Evolutionary conservation across 257 asterid genomes (phyloP).

Genomic region (Solanum sejunctum): DNA sequence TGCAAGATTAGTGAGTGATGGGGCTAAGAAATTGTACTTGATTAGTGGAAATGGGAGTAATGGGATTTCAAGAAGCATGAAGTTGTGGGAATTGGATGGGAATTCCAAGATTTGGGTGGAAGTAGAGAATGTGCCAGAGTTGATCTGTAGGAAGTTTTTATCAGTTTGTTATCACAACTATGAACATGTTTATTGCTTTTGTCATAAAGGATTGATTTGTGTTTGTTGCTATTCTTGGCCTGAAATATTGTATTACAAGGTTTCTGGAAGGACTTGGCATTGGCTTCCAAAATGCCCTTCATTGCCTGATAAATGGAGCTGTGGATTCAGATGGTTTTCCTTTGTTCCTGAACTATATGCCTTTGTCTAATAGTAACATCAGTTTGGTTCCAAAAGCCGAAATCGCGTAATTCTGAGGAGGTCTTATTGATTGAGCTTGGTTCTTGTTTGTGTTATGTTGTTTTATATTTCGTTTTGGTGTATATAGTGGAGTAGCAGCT

Average conservation of each 20-base stretch:
- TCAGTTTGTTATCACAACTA: slow-evolving; percentile 69
- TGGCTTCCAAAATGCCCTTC: slow-evolving; percentile 74
- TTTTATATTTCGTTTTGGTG: background rate
- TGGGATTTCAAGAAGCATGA: slow-evolving; percentile 61
- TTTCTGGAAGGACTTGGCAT: slow-evolving; percentile 59
- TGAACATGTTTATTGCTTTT: slow-evolving; percentile 67
- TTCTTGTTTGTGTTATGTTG: background rate
- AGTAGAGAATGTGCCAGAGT: slow-evolving; percentile 43
- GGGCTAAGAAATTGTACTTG: slow-evolving; percentile 27
- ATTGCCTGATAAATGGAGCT: slow-evolving; percentile 73
- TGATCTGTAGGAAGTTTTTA: slow-evolving; percentile 48
- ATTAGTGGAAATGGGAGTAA: slow-evolving; percentile 53
- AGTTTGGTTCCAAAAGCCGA: background rate
- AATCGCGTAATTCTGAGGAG: background rate
- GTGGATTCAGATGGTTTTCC: slow-evolving; percentile 80
- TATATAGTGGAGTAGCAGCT: background rate
- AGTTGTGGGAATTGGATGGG: slow-evolving; percentile 47
- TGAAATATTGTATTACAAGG: slow-evolving; percentile 53
- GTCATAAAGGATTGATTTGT: slow-evolving; percentile 69
- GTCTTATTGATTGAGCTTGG: background rate
- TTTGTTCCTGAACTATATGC: slow-evolving; percentile 50
- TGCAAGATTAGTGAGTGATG: slow-evolving; percentile 36
- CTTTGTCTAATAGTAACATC: slow-evolving; percentile 1
- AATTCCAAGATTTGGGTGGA: slow-evolving; percentile 37
- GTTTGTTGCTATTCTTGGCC: slow-evolving; percentile 80